Evolutionary conservation across 805 yeast genomes (phyloP), one percentile per base, ranked within the genome.

Genomic region (Lipomyces japonicus): DNA sequence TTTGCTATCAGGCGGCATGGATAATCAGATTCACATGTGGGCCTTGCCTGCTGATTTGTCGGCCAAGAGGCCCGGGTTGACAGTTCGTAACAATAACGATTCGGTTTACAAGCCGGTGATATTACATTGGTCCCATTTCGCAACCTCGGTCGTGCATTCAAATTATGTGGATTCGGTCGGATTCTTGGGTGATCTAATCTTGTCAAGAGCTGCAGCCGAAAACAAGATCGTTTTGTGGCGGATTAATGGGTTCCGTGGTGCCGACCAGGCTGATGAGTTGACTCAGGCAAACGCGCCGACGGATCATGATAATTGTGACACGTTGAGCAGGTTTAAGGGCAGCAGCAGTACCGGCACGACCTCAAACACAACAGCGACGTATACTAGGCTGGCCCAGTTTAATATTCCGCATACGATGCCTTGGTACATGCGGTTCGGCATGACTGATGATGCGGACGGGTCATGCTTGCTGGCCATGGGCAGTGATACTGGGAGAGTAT

Each of bases 391-490:
- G 9, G 35, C 31, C 4, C 57, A 53, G 25, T 50, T 53, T 21
- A 50, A 42, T 24, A 53, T 42, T 7, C 51, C 55, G 16, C 38
- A 36, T 5, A 53, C 57, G 4, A 50, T 42, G 26, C 57, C 57
- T 14, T 53, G 57, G 57, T 53, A 50, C 39, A 53, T 53, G 57
- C 46, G 57, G 7, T 53, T 53, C 23, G 57, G 56, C 4, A 42
- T 12, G 43, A 36, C 46, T 14, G 21, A 38, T 22, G 51, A 46
- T 14, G 42, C 28, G 9, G 34, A 36, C 5, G 22, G 28, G 19
- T 47, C 48, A 4, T 34, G 55, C 24, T 14, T 40, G 16, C 28
- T 53, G 6, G 55, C 42, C 18, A 53, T 53, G 57, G 57, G 57
- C 3, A 53, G 41, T 26, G 57, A 53, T 26, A 30, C 51, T 4